phyloP scores from a whole-genome alignment of 306 rosid species.

The cucumber (Cucumis sativus) region Cucumber_9930_V3 NC_026660.2:1161001-1161500 shows the following conservation, averaged over 20 bases:
- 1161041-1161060: background rate
- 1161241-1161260: background rate
- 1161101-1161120: constrained; percentile 18
- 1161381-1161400: background rate
- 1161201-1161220: background rate
- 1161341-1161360: too few species aligned
- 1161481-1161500: constrained; percentile 13
- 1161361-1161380: background rate
- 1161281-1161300: background rate
- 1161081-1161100: background rate
- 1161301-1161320: background rate
- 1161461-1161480: constrained; percentile 34
- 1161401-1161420: background rate
- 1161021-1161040: background rate
- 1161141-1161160: constrained; percentile 14
- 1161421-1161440: background rate
- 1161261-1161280: background rate
- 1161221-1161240: background rate
- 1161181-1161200: constrained; percentile 17
- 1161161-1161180: constrained; percentile 12
- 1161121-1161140: background rate
- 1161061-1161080: constrained; percentile 1
- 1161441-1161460: constrained; percentile 21
- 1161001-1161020: background rate
- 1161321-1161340: background rate